Base-by-base conservation (phyloP, 2,329 filamentous ascomycete species). In the Botrytis sinoallii region DNA sequence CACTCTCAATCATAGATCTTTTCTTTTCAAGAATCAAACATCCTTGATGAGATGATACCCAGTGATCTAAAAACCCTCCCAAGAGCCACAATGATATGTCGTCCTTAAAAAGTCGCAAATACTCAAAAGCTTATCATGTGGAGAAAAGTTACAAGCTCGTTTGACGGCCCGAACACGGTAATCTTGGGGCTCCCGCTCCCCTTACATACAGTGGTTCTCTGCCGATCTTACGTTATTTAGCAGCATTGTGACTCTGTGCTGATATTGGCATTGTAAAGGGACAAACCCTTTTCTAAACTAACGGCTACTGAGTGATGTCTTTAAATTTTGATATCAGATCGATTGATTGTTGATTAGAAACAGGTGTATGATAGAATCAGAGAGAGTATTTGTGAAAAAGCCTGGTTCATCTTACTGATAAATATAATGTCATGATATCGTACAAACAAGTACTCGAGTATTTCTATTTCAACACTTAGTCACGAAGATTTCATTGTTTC, bases 391-490 rank as follows among this genome's bases (percentile, higher is more conserved):
- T 7, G 7, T 14, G 25, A n/a, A n/a, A n/a, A 2, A 7, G 0
- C 7, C 48, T 16, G 25, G 25, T 7, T 16, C 16, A 59, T 20
- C 4, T 32, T 10, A 32, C 29, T 3, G 0, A 20, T 8, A 59
- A 32, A 0, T 59, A 59, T 16, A 52, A 12, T 3, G 2, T 16
- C 2, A n/a, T 52, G 0, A 7, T 4, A 52, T 0, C 12, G 0
- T 9, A 7, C 12, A 52, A n/a, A 52, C 25, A 14, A 52, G 12
- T 12, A n/a, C 25, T n/a, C 48, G 25, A 20, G 6, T 32, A 4
- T 20, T 59, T 59, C 16, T 4, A 32, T 20, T 32, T 9, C 55
- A 4, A 59, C 8, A 20, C n/a, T 7, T 10, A 32, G 16, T 20
- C 32, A 1, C 20, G 8, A 32, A 20, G 14, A 59, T 2, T 32